Base-by-base conservation (phyloP, 495 filamentous ascomycete genomes). In the Cudoniella acicularis region DNA sequence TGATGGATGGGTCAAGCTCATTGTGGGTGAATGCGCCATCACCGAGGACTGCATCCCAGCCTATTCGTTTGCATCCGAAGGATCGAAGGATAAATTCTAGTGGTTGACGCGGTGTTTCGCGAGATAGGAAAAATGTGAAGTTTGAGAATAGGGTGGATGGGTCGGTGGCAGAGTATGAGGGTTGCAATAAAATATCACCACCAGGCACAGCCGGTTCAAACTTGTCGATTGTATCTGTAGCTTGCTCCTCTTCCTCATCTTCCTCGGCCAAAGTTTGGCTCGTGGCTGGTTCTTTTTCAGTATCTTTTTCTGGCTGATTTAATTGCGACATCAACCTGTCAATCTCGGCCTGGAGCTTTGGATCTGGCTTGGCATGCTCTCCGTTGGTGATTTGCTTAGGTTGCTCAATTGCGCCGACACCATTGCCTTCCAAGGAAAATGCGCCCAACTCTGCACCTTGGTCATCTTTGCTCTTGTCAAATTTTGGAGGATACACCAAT, bases 51-150 rank as follows among this genome's bases (percentile, higher is more conserved):
- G 83, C 75, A 68, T 96, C 92, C 94, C 94, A 98, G 50, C 91
- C 93, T 65, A 98, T 87, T 47, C 95, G 85, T 77, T 91, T 96
- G 79, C 94, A 97, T 55, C 95, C 94, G 62, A 97, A 98, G 13
- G 94, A 83, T 60, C 91, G 88, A 48, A 98, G 85, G 54, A 98
- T 84, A 69, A 98, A 96, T 72, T 98, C 94, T 4, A 98, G 77
- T 1, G 94, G 86, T 52, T 91, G 87, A 62, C 92, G 83, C 20
- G 94, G 94, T 1, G 92, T 92, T 73, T 98, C 94, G 62, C 94
- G 85, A 20, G 95, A 98, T 40, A 98, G 81, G 77, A 86, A 98
- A 73, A 98, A 87, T 23, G 90, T 95, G 71, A 88, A 93, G 25
- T 87, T 83, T 8, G 88, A 79, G 73, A 98, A 98, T 27, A 98